These are phyloP conservation scores for Pseudotulostoma volvatum DNA, from an alignment of 495 filamentous ascomycete species.

Conservation along the genomic window DNA sequence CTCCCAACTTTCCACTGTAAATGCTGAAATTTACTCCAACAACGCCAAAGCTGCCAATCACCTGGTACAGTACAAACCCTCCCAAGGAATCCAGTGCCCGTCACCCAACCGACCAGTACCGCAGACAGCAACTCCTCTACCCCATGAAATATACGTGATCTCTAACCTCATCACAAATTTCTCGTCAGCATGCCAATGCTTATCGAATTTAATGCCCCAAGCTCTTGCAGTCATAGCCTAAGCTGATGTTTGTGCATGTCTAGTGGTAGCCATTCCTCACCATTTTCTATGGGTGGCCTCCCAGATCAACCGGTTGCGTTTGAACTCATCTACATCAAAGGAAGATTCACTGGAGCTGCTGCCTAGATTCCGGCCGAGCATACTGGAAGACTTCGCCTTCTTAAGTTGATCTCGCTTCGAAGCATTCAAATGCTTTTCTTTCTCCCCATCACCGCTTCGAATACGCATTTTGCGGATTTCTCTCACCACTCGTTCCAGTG, in stretches of 20 bases:
- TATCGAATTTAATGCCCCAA: too few species aligned
- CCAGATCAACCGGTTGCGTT: constrained; percentile 31
- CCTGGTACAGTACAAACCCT: not conserved
- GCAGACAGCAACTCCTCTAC: not conserved
- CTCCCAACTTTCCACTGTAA: too few species aligned
- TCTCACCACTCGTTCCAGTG: constrained; percentile 41
- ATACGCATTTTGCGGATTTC: constrained; percentile 35
- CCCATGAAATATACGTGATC: not conserved
- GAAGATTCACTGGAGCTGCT: constrained; percentile 16
- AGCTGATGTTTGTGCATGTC: not conserved
- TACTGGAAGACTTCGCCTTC: constrained; percentile 35
- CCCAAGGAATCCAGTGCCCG: too few species aligned
- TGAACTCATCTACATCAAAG: constrained; percentile 35
- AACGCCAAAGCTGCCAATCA: not conserved
- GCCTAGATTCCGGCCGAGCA: constrained; percentile 16
- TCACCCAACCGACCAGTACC: too few species aligned
- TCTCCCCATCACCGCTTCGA: constrained; percentile 12
- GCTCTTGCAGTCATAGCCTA: not conserved
- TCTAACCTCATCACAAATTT: too few species aligned
- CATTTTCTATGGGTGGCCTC: constrained; percentile 29
- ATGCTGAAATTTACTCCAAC: too few species aligned
- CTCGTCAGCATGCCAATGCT: too few species aligned
- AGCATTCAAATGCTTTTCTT: constrained; percentile 7
- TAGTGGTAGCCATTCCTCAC: too few species aligned
- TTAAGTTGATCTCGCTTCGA: constrained; percentile 21